Evolutionary conservation across 768 basidiomycete genomes (phyloP).

Genomic region (Tricholoma sp.): DNA sequence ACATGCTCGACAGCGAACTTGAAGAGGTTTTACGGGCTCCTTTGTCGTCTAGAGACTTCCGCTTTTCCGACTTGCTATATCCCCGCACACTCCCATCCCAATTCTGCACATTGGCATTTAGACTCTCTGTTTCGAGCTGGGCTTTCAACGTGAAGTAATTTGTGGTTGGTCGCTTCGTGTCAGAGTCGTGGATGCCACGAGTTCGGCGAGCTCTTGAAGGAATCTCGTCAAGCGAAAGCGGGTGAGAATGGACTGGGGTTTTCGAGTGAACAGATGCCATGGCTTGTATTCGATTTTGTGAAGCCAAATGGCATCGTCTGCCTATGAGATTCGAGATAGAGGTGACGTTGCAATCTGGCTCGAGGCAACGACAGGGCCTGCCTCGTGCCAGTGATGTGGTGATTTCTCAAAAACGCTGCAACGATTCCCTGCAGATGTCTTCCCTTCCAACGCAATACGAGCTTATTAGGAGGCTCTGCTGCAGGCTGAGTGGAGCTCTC

Average conservation of each 20-base stretch:
- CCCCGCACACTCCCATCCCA: constrained; percentile 56
- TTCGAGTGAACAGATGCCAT: constrained; percentile 38
- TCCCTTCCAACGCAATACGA: neutral
- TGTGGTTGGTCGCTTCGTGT: constrained; percentile 27
- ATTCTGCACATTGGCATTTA: constrained; percentile 20
- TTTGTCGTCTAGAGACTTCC: constrained; percentile 16
- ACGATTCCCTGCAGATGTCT: neutral
- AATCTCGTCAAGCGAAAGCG: constrained; percentile 56
- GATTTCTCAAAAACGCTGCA: neutral
- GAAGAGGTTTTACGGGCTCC: constrained; percentile 21
- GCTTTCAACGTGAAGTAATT: constrained; percentile 64
- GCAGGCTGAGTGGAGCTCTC: too few species aligned
- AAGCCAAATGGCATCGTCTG: neutral
- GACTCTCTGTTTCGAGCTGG: constrained; percentile 45
- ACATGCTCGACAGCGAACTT: constrained; percentile 34
- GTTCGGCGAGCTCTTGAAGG: constrained; percentile 43
- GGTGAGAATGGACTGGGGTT: constrained; percentile 68
- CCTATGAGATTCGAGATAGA: neutral
- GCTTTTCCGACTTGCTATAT: constrained; percentile 38
- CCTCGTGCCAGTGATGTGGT: neutral
- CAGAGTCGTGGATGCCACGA: constrained; percentile 33
- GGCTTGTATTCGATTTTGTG: neutral
- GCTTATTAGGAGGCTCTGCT: neutral
- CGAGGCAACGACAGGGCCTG: neutral
- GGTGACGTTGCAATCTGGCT: neutral